Evolutionary conservation across 2,329 filamentous ascomycete genomes (phyloP), one percentile per base, ranked within the genome.

Genomic region (Claviceps arundinis): DNA sequence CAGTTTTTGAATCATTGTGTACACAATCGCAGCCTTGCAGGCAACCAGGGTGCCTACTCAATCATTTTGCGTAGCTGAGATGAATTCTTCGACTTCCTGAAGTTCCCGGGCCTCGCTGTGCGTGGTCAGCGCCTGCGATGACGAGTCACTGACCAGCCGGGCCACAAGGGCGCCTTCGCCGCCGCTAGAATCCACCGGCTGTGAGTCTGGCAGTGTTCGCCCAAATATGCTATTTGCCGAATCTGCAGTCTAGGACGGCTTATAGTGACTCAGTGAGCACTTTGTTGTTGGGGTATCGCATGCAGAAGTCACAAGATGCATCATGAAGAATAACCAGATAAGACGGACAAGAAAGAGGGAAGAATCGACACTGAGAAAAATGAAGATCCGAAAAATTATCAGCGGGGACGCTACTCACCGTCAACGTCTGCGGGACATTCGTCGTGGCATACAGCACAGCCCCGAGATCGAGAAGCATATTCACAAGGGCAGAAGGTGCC

Each of bases 361-460:
- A 22, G 30, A 37, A 37, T 30, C 26, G 4, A 30, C 26, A 11
- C 8, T 30, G 26, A 4, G 26, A 30, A 11, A 24, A 30, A 30
- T 30, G 26, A 30, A 30, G 26, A 30, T 2, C 26, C 26, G 17
- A 48, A 19, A 14, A 19, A 26, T 26, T 8, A 26, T 26, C 1
- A 26, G n/a, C 14, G n/a, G 16, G 3, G 3, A 30, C 26, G 2
- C 26, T 17, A 22, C 48, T 43, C 41, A 80, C 75, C 54, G 82
- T 81, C 80, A 85, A 81, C 63, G 77, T 78, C 14, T 80, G 82
- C 0, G 75, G 73, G 6, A 77, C 64, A 54, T 73, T 77, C 4
- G 76, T 77, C 64, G 78, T 64, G 59, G 56, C 59, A 37, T 64
- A 64, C 0, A 64, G n/a, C 11, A 64, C 61, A 3, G 61, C 61